Evolutionary conservation across 306 rosid genomes (phyloP).

Genomic region (Alnus rubra): DNA sequence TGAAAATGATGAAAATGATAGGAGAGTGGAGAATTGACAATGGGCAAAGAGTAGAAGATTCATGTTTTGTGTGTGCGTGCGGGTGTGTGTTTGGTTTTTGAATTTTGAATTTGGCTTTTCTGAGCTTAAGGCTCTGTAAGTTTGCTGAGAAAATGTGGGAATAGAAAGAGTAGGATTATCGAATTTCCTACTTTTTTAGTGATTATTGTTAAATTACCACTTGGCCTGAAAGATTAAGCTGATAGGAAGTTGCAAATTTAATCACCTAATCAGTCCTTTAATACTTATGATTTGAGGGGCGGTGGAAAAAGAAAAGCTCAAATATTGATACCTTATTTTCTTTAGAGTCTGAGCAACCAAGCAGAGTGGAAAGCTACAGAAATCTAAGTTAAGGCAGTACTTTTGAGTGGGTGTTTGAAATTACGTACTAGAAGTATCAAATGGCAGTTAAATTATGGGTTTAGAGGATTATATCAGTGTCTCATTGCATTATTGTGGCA

Average conservation of each 20-base stretch:
- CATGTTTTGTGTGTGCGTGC: background rate
- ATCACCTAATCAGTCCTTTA: too few relatives aligned
- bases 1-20: too few relatives aligned
- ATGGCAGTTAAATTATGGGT: background rate
- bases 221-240: too few relatives aligned
- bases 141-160: conserved; percentile 27
- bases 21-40: too few relatives aligned
- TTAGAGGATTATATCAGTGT: background rate
- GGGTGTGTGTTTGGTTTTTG: background rate
- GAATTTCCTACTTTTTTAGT: background rate
- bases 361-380: too few relatives aligned
- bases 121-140: conserved; percentile 10
- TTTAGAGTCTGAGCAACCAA: background rate
- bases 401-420: background rate
- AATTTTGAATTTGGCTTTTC: background rate
- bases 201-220: too few relatives aligned
- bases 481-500: background rate
- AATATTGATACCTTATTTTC: background rate
- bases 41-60: background rate
- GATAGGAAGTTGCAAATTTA: too few relatives aligned
- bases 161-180: background rate
- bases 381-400: too few relatives aligned
- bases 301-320: background rate
- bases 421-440: background rate
- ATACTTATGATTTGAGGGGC: background rate